Conservation (phyloP, 2,329 filamentous ascomycete species). For the Aschersonia sp. region DNA sequence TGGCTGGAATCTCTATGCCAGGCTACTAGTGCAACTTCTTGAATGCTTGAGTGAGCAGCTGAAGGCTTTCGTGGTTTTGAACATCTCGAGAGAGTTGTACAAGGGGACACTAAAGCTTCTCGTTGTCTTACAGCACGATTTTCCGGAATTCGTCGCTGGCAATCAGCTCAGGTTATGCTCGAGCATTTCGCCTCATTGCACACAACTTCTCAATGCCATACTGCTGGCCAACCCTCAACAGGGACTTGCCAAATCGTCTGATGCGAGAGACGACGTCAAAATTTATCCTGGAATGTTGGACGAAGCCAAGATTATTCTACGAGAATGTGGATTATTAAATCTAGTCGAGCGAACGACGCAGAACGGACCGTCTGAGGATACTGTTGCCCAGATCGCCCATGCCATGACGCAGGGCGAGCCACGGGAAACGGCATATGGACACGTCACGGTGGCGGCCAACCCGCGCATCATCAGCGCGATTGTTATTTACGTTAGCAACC, state of each 20-base stretch:
- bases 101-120: conserved; percentile 71
- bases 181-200: conserved; percentile 68
- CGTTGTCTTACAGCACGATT: conserved; percentile 82
- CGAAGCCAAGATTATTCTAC: conserved; percentile 43
- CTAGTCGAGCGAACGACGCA: conserved; percentile 45
- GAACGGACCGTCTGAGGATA: conserved; percentile 53
- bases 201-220: conserved; percentile 79
- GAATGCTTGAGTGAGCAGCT: conserved; percentile 66
- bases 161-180: conserved; percentile 74
- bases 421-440: conserved; percentile 50
- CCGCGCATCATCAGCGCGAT: conserved; percentile 63
- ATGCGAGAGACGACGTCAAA: conserved; percentile 59
- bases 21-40: conserved; percentile 59
- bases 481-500: conserved; percentile 67
- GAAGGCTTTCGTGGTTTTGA: conserved; percentile 54
- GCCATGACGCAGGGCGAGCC: conserved; percentile 48
- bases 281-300: conserved; percentile 51
- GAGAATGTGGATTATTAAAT: conserved; percentile 38
- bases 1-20: conserved; percentile 66
- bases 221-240: conserved; percentile 68
- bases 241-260: conserved; percentile 48
- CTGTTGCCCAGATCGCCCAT: conserved; percentile 62
- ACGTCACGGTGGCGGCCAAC: conserved; percentile 55
- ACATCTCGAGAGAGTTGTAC: conserved; percentile 69
- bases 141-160: conserved; percentile 80